A percentile compares a stretch with the other conserved stretches of the same genome.
Conservation (phyloP, 2,329 filamentous ascomycete genomes). For the Elsinoe perseae region DNA sequence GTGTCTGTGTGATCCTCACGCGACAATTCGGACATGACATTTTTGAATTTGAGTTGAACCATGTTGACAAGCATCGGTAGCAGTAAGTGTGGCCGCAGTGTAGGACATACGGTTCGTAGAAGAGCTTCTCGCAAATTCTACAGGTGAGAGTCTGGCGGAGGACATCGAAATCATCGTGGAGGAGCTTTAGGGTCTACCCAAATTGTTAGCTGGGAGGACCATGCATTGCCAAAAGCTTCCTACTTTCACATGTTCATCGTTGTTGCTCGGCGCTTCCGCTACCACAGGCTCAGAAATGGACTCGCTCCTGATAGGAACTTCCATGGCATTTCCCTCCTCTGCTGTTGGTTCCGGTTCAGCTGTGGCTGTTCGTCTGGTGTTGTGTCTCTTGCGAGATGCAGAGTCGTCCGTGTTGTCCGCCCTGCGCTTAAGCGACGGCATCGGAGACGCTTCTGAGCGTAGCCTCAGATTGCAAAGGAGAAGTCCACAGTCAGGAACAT, state of each 20-base stretch:
- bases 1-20: slow-evolving; percentile 49
- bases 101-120: slow-evolving; percentile 63
- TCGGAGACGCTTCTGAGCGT: neutral
- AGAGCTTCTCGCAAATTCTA: slow-evolving; percentile 59
- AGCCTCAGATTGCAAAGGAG: neutral
- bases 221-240: neutral
- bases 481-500: neutral
- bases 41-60: slow-evolving; percentile 54
- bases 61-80: slow-evolving; percentile 44
- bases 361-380: neutral
- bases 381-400: slow-evolving; percentile 12
- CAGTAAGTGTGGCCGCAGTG: slow-evolving; percentile 65
- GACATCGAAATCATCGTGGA: slow-evolving; percentile 49
- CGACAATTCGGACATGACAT: slow-evolving; percentile 65
- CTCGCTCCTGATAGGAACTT: neutral
- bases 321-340: neutral
- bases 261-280: neutral
- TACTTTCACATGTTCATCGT: slow-evolving; percentile 6
- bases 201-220: neutral
- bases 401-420: slow-evolving; percentile 14
- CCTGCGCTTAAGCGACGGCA: slow-evolving; percentile 14
- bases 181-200: slow-evolving; percentile 15
- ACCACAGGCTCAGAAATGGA: neutral
- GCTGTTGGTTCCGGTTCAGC: neutral
- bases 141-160: slow-evolving; percentile 56